Conservation (phyloP, 306 rosid genomes). For the Vigna hirtella region DNA sequence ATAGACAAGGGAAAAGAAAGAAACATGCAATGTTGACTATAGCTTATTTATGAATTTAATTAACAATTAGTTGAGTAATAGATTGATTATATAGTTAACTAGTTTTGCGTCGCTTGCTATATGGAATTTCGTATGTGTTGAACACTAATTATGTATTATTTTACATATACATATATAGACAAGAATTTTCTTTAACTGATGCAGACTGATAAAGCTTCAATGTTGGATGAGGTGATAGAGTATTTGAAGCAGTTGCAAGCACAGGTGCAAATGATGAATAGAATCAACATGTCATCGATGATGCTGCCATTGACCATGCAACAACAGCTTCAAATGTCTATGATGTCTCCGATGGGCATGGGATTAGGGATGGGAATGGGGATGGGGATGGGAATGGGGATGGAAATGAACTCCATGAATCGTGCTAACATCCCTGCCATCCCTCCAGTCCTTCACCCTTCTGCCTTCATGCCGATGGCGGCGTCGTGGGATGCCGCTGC, state of each 20-base stretch:
- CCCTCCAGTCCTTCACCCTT: constrained; percentile 70
- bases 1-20: background rate
- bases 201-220: constrained; percentile 94
- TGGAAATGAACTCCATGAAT: constrained; percentile 64
- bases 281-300: constrained; percentile 76
- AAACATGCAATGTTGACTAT: background rate
- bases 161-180: background rate
- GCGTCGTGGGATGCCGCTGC: constrained; percentile 69
- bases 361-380: constrained; percentile 69
- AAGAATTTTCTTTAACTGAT: background rate
- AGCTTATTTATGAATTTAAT: no score
- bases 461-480: constrained; percentile 72
- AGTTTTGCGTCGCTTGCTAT: background rate
- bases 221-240: constrained; percentile 95
- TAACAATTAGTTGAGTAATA: background rate
- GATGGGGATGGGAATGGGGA: constrained; percentile 62
- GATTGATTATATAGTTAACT: background rate
- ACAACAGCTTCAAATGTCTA: constrained; percentile 87
- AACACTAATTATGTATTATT: background rate
- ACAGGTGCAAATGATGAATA: constrained; percentile 79
- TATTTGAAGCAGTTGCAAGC: constrained; percentile 91
- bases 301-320: constrained; percentile 81
- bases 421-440: constrained; percentile 62
- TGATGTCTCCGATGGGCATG: constrained; percentile 76
- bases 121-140: background rate